Evolutionary conservation across 2,329 filamentous ascomycete species (phyloP), one percentile per base, ranked within the genome.

Genomic region (Zalaria obscura): DNA sequence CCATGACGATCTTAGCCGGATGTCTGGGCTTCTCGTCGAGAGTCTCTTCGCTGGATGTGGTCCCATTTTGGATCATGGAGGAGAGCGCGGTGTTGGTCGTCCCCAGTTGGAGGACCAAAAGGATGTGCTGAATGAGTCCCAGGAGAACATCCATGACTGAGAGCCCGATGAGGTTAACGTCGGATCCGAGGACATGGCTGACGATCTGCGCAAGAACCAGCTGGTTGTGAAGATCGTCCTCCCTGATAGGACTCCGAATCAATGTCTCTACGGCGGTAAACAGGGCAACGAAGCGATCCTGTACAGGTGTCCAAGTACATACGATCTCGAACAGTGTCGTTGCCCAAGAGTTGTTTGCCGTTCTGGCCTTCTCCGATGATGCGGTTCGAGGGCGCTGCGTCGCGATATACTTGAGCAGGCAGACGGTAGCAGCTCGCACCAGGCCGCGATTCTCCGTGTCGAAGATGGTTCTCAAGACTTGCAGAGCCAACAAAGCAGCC

Each of bases 71-170:
- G 3, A 7, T 32, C 7, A 32, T 32, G 36, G 18, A 35, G 36
- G 25, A 45, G 18, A 27, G 11, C 28, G n/a, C 36, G 6, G 7
- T 32, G 39, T n/a, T 38, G 27, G 11, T 26, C 11, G 45, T 40
- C 8, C 66, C 64, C 27, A 85, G 70, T 52, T 85, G 82, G 9
- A 94, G 70, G 5, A 93, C 67, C 52, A 78, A 73, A 50, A 86
- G 76, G 56, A 89, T 82, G 55, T 93, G 86, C 48, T 85, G 80
- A 48, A 95, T 76, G 9, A 98, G 69, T 2, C 86, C 83, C 9
- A 93, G 69, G 27, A 96, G 68, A 11, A 96, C 80, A 58, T 98
- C 91, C 79, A 96, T 96, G 40, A 96, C 83, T 57, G 88, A 95
- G 36, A 98, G 69, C 1, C 91, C 91, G 47, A 98, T 95, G 55